These are phyloP conservation scores for Podospora australis DNA, from an alignment of 495 filamentous ascomycete species.

Conservation along the genomic window DNA sequence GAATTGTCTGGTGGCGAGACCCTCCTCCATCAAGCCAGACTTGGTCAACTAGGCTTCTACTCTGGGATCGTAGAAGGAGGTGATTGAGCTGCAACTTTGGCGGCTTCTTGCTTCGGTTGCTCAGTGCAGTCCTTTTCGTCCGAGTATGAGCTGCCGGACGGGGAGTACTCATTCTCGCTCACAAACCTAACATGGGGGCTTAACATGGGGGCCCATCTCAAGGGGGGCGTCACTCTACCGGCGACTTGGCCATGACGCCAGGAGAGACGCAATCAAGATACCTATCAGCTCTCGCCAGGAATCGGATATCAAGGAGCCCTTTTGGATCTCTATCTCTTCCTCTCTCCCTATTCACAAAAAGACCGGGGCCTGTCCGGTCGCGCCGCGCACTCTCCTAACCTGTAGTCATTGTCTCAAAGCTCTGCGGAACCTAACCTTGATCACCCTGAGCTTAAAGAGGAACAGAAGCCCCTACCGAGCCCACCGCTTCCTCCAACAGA, in stretches of 20 bases:
- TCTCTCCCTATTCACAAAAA: constrained; percentile 22
- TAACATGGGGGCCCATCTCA: constrained; percentile 5
- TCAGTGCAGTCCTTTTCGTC: constrained; percentile 27
- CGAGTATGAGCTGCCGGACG: constrained; percentile 19
- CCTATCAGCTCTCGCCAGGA: constrained; percentile 14
- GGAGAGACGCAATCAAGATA: constrained; percentile 20
- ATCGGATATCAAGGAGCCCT: constrained; percentile 16
- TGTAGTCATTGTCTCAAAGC: constrained; percentile 29
- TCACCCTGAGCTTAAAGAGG: constrained; percentile 22
- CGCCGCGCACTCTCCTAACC: constrained; percentile 23
- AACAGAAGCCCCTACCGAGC: constrained; percentile 18
- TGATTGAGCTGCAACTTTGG: constrained; percentile 20
- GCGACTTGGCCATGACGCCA: constrained; percentile 10
- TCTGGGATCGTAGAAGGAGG: constrained; percentile 17
- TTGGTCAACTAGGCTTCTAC: too few relatives aligned
- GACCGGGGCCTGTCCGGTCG: constrained; percentile 20
- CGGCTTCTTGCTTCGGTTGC: constrained; percentile 32
- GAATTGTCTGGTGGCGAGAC: too few relatives aligned
- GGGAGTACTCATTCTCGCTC: constrained; percentile 5
- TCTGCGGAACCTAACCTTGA: constrained; percentile 24
- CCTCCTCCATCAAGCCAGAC: too few relatives aligned
- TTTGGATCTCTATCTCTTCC: constrained; percentile 12
- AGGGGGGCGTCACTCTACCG: constrained; percentile 4
- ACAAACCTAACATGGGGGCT: constrained; percentile 23
- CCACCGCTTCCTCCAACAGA: constrained; percentile 3